A percentile compares a stretch with the other conserved stretches of the same genome.
phyloP scores from a whole-genome alignment of 2,329 filamentous ascomycete genomes.

The Fusarium brachygibbosum region DNA sequence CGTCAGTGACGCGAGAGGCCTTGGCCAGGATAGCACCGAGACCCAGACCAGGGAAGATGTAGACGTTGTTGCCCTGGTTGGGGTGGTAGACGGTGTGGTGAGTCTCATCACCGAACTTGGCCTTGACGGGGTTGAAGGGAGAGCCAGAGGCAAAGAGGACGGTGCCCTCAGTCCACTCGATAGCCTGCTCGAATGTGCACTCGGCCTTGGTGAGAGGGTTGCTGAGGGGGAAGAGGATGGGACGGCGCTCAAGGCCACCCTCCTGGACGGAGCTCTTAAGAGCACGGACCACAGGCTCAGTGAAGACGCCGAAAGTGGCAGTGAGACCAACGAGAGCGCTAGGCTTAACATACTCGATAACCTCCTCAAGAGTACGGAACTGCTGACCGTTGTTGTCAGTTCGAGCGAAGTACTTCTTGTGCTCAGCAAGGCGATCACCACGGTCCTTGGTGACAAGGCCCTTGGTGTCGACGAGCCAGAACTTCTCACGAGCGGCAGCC shows the following conservation, averaged over 20 bases:
- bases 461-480: slow-evolving; percentile 98
- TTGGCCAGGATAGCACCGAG: slow-evolving; percentile 94
- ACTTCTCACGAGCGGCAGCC: slow-evolving; percentile 87
- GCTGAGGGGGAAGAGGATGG: slow-evolving; percentile 95
- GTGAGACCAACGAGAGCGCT: slow-evolving; percentile 95
- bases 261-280: slow-evolving; percentile 74
- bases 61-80: slow-evolving; percentile 88
- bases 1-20: slow-evolving; percentile 86
- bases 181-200: slow-evolving; percentile 95
- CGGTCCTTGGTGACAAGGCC: slow-evolving; percentile 94
- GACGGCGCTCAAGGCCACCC: slow-evolving; percentile 77
- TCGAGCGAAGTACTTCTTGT: slow-evolving; percentile 81
- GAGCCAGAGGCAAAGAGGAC: slow-evolving; percentile 96
- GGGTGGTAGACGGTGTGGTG: slow-evolving; percentile 77
- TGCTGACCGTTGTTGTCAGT: slow-evolving; percentile 74
- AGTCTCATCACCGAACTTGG: slow-evolving; percentile 69
- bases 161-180: slow-evolving; percentile 90
- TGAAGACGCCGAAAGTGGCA: slow-evolving; percentile 95
- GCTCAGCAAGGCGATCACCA: slow-evolving; percentile 92
- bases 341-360: slow-evolving; percentile 94
- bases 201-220: slow-evolving; percentile 98
- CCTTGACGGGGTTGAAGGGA: slow-evolving; percentile 82
- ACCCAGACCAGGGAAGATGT: slow-evolving; percentile 96
- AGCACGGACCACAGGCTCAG: slow-evolving; percentile 83
- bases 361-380: slow-evolving; percentile 86